Evolutionary conservation across 2,329 filamentous ascomycete species (phyloP).

Genomic region (Fonsecaea nubica): DNA sequence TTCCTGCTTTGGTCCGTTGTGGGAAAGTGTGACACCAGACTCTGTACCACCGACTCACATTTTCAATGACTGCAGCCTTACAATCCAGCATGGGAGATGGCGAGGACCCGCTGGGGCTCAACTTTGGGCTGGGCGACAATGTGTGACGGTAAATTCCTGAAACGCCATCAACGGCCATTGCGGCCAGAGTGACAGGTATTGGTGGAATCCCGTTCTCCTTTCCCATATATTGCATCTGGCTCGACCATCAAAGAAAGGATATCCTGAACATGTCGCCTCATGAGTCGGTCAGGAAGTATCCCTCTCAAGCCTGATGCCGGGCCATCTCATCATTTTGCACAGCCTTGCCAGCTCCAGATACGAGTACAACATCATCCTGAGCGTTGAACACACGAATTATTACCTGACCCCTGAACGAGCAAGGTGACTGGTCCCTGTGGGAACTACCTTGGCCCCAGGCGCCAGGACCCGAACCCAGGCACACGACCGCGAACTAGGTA

Average conservation of each 20-base stretch:
- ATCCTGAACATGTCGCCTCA: neutral
- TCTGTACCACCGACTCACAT: neutral
- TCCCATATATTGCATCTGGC: neutral
- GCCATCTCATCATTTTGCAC: neutral
- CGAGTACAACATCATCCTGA: neutral
- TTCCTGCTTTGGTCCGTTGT: neutral
- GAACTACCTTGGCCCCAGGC: neutral
- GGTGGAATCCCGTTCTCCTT: neutral
- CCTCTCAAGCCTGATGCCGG: neutral
- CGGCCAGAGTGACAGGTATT: neutral
- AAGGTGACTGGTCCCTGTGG: neutral
- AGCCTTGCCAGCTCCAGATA: neutral
- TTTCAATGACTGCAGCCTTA: neutral
- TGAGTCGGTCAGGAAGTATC: neutral
- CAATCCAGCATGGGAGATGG: neutral
- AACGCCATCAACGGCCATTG: neutral
- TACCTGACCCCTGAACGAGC: neutral
- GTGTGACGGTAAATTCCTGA: neutral
- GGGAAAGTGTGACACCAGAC: constrained; percentile 1
- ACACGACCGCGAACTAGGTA: neutral
- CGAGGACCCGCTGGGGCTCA: neutral
- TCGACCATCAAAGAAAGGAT: neutral
- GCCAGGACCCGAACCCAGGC: neutral
- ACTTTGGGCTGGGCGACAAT: neutral
- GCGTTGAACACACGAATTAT: neutral